These are phyloP conservation scores for Theileria parva DNA, from an alignment of 169 alveolate genomes.

Conservation along the genomic window DNA sequence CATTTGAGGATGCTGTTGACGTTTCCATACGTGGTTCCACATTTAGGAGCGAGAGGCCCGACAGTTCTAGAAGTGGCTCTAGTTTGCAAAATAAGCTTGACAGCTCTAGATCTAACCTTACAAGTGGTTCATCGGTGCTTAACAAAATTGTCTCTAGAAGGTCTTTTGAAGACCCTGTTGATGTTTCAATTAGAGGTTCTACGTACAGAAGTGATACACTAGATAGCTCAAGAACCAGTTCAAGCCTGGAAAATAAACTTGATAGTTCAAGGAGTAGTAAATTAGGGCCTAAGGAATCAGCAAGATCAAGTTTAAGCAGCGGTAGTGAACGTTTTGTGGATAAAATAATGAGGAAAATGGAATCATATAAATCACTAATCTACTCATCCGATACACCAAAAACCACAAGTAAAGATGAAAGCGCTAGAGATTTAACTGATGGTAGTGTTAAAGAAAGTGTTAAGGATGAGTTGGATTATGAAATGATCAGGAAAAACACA, in stretches of 20 bases:
- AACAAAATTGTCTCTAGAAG: neutral
- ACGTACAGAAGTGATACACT: neutral
- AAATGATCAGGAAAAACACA: neutral
- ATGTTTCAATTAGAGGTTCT: conserved; percentile 1
- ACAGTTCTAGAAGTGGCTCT: neutral
- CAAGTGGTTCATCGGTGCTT: neutral
- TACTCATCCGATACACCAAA: neutral
- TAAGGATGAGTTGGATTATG: neutral
- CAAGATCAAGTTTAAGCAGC: neutral
- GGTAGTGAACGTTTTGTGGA: neutral
- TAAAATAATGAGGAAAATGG: neutral
- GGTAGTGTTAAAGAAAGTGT: neutral
- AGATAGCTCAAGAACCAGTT: neutral
- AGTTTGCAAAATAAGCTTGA: neutral
- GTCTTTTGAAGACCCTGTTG: neutral
- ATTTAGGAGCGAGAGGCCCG: neutral
- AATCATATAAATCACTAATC: neutral
- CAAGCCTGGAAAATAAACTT: neutral
- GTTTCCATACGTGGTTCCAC: conserved; percentile 3
- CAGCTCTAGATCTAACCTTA: neutral
- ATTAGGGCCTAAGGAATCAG: neutral
- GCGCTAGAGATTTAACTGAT: neutral
- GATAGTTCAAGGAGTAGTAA: neutral
- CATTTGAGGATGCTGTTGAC: neutral
- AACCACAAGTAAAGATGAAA: neutral